Evolutionary conservation across 2,329 filamentous ascomycete genomes (phyloP).

Genomic region (Arthrobotrys iridis): DNA sequence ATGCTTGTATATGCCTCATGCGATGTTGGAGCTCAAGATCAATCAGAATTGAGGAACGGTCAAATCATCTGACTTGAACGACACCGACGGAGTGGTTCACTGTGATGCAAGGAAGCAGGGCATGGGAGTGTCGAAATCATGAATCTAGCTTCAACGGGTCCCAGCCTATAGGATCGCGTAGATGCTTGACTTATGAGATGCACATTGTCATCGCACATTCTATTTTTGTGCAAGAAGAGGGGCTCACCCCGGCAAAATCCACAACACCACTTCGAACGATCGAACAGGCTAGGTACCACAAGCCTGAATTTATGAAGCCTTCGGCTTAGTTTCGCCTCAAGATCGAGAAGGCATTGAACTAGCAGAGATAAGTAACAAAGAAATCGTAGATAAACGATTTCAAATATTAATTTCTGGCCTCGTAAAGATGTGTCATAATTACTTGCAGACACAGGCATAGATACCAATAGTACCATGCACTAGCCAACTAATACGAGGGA

Average conservation of each 20-base stretch:
- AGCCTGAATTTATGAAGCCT: background rate
- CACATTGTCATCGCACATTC: constrained; percentile 39
- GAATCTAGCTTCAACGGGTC: constrained; percentile 14
- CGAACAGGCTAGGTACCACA: background rate
- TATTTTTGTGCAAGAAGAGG: constrained; percentile 44
- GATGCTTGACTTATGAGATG: constrained; percentile 36
- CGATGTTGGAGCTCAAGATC: constrained; percentile 11
- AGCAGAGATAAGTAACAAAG: no score
- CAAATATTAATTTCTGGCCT: no score
- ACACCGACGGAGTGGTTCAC: constrained; percentile 51
- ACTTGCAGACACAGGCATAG: no score
- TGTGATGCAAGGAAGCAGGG: constrained; percentile 21
- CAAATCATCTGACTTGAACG: constrained; percentile 54
- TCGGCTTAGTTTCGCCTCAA: background rate
- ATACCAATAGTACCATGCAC: no score
- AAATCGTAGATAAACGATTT: no score
- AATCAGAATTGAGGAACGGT: constrained; percentile 38
- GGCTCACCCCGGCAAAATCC: constrained; percentile 34
- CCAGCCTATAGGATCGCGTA: constrained; percentile 47
- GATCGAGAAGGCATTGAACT: background rate
- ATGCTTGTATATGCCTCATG: constrained; percentile 46
- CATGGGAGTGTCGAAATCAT: constrained; percentile 43
- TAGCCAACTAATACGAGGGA: no score
- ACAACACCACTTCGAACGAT: constrained; percentile 15
- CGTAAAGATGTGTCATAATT: no score